A percentile compares a stretch with the other conserved stretches of the same genome.
Conservation (phyloP, 495 filamentous ascomycete species). For the Penicillium angulare region DNA sequence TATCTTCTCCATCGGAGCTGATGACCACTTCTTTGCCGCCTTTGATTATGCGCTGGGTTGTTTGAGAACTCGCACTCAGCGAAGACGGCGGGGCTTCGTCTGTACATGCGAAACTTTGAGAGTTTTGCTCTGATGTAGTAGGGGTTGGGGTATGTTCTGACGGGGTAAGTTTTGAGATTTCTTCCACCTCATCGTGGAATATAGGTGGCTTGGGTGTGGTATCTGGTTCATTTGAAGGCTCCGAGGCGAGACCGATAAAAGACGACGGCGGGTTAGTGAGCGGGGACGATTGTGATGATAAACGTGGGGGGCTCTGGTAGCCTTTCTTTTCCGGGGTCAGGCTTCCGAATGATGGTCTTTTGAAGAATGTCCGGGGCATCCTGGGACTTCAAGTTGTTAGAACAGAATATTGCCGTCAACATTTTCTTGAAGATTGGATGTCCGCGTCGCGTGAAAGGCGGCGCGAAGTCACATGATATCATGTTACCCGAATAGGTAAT, state of each 20-base stretch:
- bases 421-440: not conserved
- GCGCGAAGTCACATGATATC: slow-evolving; percentile 26
- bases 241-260: not conserved
- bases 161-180: not conserved
- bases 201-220: not conserved
- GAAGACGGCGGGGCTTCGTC: slow-evolving; percentile 12
- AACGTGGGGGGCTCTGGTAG: not conserved
- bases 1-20: slow-evolving; percentile 68
- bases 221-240: not conserved
- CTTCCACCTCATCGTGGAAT: not conserved
- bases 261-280: not conserved
- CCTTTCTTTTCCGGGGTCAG: not conserved
- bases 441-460: slow-evolving; percentile 21
- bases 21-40: slow-evolving; percentile 57
- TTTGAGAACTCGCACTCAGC: slow-evolving; percentile 21
- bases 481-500: not conserved
- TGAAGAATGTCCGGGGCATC: slow-evolving; percentile 29
- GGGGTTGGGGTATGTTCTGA: slow-evolving; percentile 17
- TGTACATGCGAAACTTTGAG: slow-evolving; percentile 7
- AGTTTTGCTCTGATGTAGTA: slow-evolving; percentile 19
- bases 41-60: slow-evolving; percentile 44
- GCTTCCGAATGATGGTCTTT: not conserved
- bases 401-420: too few relatives aligned
- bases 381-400: too few relatives aligned
- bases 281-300: not conserved